Conservation (phyloP, 2,329 filamentous ascomycete species). For the Pyricularia sp. region DNA sequence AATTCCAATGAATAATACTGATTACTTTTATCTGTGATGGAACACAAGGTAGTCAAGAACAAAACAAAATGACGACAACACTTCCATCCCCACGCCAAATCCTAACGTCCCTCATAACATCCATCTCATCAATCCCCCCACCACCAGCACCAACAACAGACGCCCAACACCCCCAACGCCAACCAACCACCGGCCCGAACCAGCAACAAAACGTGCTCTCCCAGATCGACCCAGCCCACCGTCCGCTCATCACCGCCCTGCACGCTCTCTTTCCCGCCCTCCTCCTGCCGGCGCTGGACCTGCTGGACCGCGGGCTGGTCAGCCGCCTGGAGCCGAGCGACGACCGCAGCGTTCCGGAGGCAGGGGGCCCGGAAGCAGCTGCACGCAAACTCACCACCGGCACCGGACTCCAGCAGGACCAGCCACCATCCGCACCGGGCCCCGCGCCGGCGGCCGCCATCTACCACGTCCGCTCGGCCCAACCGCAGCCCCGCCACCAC, state of each 20-base stretch:
- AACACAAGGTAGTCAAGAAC: neutral
- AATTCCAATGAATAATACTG: neutral
- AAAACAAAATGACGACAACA: constrained; percentile 8
- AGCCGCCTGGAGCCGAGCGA: constrained; percentile 33
- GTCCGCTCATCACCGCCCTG: constrained; percentile 61
- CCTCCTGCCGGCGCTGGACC: constrained; percentile 75
- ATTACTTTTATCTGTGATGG: too few species aligned
- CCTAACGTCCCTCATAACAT: constrained; percentile 38
- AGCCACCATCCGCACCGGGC: neutral
- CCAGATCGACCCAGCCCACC: constrained; percentile 26
- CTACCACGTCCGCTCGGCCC: constrained; percentile 58
- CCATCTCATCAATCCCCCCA: constrained; percentile 24
- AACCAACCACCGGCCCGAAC: constrained; percentile 9
- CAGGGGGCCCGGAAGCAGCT: constrained; percentile 1
- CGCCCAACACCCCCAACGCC: constrained; percentile 7
- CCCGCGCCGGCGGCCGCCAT: constrained; percentile 16
- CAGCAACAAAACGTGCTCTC: constrained; percentile 20
- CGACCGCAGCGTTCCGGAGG: neutral
- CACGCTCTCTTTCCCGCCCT: constrained; percentile 78
- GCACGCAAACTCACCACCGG: neutral
- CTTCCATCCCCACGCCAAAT: constrained; percentile 32
- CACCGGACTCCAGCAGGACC: constrained; percentile 2
- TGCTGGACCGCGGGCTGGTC: constrained; percentile 72
- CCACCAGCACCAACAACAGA: constrained; percentile 11
- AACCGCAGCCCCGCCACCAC: constrained; percentile 19